These are phyloP conservation scores for Solanum chacoense DNA, from an alignment of 305 asterid genomes.

Conservation along the genomic window DNA sequence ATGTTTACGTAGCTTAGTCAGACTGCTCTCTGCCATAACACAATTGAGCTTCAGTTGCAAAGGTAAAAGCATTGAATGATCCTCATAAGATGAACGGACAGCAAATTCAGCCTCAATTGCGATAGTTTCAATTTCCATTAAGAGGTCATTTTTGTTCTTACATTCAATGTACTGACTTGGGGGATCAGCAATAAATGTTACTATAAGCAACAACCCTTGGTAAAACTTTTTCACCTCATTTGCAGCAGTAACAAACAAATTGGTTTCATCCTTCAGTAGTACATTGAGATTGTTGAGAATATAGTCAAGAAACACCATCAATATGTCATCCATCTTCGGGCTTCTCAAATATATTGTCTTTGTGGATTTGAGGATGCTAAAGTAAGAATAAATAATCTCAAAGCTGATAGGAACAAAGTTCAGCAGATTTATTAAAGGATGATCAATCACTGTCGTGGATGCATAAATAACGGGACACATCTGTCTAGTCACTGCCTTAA, in stretches of 20 bases:
- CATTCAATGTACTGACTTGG: background rate
- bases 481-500: background rate
- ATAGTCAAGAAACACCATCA: background rate
- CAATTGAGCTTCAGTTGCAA: background rate
- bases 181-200: background rate
- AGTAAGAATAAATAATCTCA: background rate
- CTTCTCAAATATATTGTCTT: background rate
- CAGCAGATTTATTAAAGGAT: background rate
- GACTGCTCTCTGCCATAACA: background rate
- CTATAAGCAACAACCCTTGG: background rate
- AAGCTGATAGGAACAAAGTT: background rate
- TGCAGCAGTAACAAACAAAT: background rate
- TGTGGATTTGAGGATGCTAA: background rate
- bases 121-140: background rate
- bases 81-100: background rate
- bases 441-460: background rate
- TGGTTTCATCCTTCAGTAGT: background rate
- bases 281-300: background rate
- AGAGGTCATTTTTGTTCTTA: background rate
- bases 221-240: background rate
- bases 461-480: background rate
- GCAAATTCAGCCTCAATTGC: background rate
- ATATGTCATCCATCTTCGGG: background rate
- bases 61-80: background rate
- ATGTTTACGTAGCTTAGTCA: background rate